Conservation (phyloP, 2,329 filamentous ascomycete genomes). For the Clonostachys solani region DNA sequence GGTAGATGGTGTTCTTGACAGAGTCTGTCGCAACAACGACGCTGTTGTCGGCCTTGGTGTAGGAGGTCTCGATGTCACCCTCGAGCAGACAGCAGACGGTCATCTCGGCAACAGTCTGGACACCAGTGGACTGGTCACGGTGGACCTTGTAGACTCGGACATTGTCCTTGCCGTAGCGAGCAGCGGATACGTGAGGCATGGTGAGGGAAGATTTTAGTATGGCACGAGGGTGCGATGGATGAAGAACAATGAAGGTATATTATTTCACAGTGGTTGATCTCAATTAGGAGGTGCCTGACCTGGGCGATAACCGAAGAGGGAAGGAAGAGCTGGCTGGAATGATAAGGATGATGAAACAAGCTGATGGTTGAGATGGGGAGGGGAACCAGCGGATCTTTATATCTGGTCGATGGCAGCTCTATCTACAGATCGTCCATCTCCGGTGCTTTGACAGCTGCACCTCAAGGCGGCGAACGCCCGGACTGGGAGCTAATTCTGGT, state of each 20-base stretch:
- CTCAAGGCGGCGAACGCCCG: no score
- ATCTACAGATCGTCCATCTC: no score
- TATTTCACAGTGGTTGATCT: no score
- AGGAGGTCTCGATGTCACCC: slow-evolving; percentile 85
- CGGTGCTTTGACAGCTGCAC: no score
- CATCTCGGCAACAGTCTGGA: slow-evolving; percentile 89
- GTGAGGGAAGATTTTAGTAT: not conserved
- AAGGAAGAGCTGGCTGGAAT: no score
- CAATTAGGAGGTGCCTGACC: no score
- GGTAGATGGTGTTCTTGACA: slow-evolving; percentile 96
- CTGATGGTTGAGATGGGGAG: no score
- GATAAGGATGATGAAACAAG: no score
- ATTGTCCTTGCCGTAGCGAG: slow-evolving; percentile 93
- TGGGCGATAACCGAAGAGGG: no score
- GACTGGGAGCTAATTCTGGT: no score
- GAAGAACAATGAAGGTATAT: not conserved
- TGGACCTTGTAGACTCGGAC: slow-evolving; percentile 96
- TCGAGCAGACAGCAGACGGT: slow-evolving; percentile 90
- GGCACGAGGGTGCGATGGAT: not conserved
- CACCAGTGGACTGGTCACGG: slow-evolving; percentile 68
- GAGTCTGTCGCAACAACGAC: slow-evolving; percentile 95
- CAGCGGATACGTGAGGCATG: slow-evolving; percentile 56
- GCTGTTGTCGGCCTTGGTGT: slow-evolving; percentile 90
- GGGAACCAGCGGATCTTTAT: no score
- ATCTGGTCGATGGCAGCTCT: no score